These are phyloP conservation scores for Babesia caballi DNA, from an alignment of 169 alveolate species.

Conservation along the genomic window DNA sequence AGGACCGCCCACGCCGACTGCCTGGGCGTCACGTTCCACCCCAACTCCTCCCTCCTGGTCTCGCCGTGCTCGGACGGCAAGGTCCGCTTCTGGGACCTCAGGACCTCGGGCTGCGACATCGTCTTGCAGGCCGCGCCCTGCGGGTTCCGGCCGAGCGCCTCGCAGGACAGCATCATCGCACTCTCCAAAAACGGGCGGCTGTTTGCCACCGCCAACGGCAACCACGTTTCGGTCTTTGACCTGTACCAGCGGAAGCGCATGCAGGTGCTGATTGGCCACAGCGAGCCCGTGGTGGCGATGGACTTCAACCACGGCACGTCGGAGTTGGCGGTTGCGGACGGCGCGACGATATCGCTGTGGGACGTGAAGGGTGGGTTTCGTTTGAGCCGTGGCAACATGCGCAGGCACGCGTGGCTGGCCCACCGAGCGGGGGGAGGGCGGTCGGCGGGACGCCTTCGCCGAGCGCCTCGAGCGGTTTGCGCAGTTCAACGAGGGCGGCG, in stretches of 20 bases:
- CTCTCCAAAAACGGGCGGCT: slow-evolving; percentile 32
- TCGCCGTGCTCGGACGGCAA: slow-evolving; percentile 41
- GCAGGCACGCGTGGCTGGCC: slow-evolving; percentile 17
- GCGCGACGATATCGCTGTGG: slow-evolving; percentile 44
- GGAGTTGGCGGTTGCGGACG: slow-evolving; percentile 34
- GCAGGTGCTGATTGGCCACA: slow-evolving; percentile 44
- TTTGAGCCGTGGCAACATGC: neutral
- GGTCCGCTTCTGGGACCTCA: slow-evolving; percentile 55
- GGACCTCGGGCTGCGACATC: slow-evolving; percentile 35
- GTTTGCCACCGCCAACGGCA: slow-evolving; percentile 29
- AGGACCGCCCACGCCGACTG: slow-evolving; percentile 39
- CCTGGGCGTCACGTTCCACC: slow-evolving; percentile 46
- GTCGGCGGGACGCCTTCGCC: neutral
- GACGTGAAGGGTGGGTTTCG: slow-evolving; percentile 25
- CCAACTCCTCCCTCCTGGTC: slow-evolving; percentile 57
- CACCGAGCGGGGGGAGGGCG: neutral
- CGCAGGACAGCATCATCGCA: slow-evolving; percentile 4
- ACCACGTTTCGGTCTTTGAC: slow-evolving; percentile 38
- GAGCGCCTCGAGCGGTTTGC: neutral
- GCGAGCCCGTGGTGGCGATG: slow-evolving; percentile 15
- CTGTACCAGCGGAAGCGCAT: slow-evolving; percentile 20
- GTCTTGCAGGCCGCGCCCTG: slow-evolving; percentile 11
- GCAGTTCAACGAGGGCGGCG: slow-evolving; percentile 23
- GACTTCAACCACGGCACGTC: slow-evolving; percentile 48
- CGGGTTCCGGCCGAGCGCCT: neutral